Conservation (phyloP, 2,329 filamentous ascomycete genomes). For the Cytospora schulzeri region DNA sequence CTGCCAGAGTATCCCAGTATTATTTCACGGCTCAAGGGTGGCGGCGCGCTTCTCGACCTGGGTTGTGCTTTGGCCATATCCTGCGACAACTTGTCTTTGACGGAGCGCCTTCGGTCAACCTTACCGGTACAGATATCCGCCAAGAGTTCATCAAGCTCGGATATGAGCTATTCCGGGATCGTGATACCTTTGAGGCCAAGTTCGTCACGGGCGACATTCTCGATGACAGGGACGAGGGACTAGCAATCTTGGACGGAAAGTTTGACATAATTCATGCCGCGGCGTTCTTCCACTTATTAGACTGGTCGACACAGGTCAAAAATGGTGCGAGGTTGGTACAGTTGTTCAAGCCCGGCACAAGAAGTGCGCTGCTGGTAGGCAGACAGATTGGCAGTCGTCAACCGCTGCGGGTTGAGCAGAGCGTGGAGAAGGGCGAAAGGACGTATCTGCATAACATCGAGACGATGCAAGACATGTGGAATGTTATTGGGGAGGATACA, state of each 20-base stretch:
- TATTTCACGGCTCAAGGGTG: conserved; percentile 34
- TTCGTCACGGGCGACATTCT: conserved; percentile 36
- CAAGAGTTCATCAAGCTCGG: conserved; percentile 38
- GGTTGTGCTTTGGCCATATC: conserved; percentile 48
- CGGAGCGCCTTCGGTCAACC: conserved; percentile 41
- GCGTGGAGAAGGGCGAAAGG: conserved; percentile 29
- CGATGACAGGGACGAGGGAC: conserved; percentile 25
- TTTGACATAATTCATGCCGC: conserved; percentile 37
- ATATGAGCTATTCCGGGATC: conserved; percentile 39
- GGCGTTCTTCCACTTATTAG: conserved; percentile 39
- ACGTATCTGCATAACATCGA: conserved; percentile 43
- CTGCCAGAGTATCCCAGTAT: conserved; percentile 37
- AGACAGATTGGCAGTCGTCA: conserved; percentile 35
- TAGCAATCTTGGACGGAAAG: conserved; percentile 31
- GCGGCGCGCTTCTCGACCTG: conserved; percentile 41
- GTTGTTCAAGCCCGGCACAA: conserved; percentile 31
- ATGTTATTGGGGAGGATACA: conserved; percentile 42
- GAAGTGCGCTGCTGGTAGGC: conserved; percentile 34
- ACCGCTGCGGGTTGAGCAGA: conserved; percentile 24
- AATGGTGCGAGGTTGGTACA: conserved; percentile 32
- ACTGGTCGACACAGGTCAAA: conserved; percentile 34
- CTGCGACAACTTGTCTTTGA: conserved; percentile 45
- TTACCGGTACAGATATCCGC: conserved; percentile 43
- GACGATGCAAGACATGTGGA: conserved; percentile 47
- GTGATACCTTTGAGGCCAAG: conserved; percentile 27